Conservation (phyloP, 1,284 basidiomycete genomes). For the Cerrena zonata region DNA sequence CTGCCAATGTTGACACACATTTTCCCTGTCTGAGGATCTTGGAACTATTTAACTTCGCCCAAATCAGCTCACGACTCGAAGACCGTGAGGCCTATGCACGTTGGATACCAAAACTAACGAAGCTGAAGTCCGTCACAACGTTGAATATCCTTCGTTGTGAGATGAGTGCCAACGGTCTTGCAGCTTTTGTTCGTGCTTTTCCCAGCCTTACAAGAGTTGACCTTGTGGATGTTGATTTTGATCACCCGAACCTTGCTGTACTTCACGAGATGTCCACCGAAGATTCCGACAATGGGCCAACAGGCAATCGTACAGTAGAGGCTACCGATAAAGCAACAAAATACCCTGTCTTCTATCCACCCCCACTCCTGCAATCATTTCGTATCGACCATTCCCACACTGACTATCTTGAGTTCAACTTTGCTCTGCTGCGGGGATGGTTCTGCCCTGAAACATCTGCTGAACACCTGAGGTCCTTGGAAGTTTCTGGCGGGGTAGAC, state of each 20-base stretch:
- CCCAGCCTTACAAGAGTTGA: not conserved
- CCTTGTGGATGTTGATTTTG: not conserved
- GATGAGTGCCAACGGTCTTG: not conserved
- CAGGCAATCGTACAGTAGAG: too few species aligned
- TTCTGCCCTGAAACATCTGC: too few species aligned
- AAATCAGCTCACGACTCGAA: not conserved
- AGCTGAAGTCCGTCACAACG: not conserved
- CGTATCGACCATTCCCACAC: too few species aligned
- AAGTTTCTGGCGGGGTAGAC: too few species aligned
- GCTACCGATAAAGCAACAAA: too few species aligned
- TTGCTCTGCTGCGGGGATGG: too few species aligned
- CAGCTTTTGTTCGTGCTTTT: not conserved
- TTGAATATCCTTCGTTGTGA: not conserved
- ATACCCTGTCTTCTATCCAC: too few species aligned
- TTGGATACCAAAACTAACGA: not conserved
- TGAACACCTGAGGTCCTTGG: too few species aligned
- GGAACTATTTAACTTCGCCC: not conserved
- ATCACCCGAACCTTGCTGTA: not conserved
- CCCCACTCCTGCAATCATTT: too few species aligned
- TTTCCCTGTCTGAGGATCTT: not conserved
- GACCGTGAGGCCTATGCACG: not conserved
- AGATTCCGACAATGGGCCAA: too few species aligned
- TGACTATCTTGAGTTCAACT: too few species aligned
- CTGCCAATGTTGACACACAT: not conserved
- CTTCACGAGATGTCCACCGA: too few species aligned